Evolutionary conservation across 2,329 filamentous ascomycete genomes (phyloP).

Genomic region (Neospermospora avenae): DNA sequence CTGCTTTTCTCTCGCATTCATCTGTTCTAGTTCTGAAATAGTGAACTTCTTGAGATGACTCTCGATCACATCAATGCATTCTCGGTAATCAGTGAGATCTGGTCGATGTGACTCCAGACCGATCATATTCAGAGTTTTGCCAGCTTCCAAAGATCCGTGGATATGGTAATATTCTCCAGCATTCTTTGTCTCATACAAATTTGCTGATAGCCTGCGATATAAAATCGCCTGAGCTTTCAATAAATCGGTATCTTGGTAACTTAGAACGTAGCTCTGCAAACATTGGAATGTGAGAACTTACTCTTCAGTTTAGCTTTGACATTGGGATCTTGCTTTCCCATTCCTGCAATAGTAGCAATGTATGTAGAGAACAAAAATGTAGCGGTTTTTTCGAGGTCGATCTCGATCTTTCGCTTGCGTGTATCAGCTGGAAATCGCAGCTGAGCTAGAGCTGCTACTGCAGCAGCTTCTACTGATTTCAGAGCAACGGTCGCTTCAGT

Average conservation of each 20-base stretch:
- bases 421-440: constrained; percentile 44
- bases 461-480: constrained; percentile 44
- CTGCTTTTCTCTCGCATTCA: constrained; percentile 54
- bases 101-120: constrained; percentile 60
- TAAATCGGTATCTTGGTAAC: constrained; percentile 62
- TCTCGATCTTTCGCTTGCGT: constrained; percentile 41
- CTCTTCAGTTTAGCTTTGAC: constrained; percentile 46
- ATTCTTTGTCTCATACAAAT: constrained; percentile 66
- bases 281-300: constrained; percentile 21
- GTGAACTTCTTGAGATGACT: constrained; percentile 53
- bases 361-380: constrained; percentile 58
- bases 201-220: constrained; percentile 70
- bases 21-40: constrained; percentile 51
- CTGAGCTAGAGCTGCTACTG: constrained; percentile 58
- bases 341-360: constrained; percentile 51
- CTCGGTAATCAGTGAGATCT: constrained; percentile 56
- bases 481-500: constrained; percentile 43
- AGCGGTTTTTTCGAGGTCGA: constrained; percentile 52
- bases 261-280: neutral
- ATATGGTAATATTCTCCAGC: constrained; percentile 70
- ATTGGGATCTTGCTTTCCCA: constrained; percentile 45
- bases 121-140: constrained; percentile 66
- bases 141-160: constrained; percentile 70
- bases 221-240: constrained; percentile 66
- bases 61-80: constrained; percentile 59